These are phyloP conservation scores for Kandelia obovata DNA, from an alignment of 345 rosid species.

Conservation along the genomic window DNA sequence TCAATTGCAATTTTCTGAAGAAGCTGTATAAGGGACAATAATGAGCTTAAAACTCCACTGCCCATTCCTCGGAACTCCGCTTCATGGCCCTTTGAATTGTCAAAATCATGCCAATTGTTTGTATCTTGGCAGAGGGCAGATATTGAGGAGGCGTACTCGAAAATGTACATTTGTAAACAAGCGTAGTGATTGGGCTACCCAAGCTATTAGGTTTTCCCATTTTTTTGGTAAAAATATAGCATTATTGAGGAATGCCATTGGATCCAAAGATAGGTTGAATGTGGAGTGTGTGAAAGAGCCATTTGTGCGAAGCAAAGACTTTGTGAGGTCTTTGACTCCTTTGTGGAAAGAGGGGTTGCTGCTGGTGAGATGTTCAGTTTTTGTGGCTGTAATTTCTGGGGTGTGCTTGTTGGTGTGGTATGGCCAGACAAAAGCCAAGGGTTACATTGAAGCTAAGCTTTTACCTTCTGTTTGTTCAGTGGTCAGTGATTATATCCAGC, in stretches of 20 bases:
- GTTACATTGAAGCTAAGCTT: slow-evolving; percentile 69
- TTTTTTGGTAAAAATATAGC: slow-evolving; percentile 67
- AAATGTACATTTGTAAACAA: slow-evolving; percentile 42
- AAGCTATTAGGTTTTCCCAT: slow-evolving; percentile 55
- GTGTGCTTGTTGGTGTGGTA: slow-evolving; percentile 85
- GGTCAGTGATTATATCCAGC: slow-evolving; percentile 68
- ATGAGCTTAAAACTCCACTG: slow-evolving; percentile 54
- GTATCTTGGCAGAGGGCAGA: slow-evolving; percentile 26
- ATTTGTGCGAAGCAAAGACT: slow-evolving; percentile 47
- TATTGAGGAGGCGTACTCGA: slow-evolving; percentile 29
- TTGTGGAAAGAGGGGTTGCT: slow-evolving; percentile 74
- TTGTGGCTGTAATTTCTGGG: slow-evolving; percentile 69
- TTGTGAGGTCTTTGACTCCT: slow-evolving; percentile 61
- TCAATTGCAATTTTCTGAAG: slow-evolving; percentile 22
- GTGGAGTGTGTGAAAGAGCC: slow-evolving; percentile 64
- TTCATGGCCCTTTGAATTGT: slow-evolving; percentile 23
- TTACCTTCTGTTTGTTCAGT: slow-evolving; percentile 81
- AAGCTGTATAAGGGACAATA: neutral
- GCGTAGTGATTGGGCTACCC: slow-evolving; percentile 61
- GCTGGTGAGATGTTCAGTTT: slow-evolving; percentile 73
- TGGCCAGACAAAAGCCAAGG: slow-evolving; percentile 71
- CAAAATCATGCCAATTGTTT: slow-evolving; percentile 23
- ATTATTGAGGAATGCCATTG: slow-evolving; percentile 54
- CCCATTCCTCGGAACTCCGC: slow-evolving; percentile 54
- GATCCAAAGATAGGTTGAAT: slow-evolving; percentile 51